Evolutionary conservation across 2,329 filamentous ascomycete species (phyloP).

Genomic region (Monosporascus cannonballus): DNA sequence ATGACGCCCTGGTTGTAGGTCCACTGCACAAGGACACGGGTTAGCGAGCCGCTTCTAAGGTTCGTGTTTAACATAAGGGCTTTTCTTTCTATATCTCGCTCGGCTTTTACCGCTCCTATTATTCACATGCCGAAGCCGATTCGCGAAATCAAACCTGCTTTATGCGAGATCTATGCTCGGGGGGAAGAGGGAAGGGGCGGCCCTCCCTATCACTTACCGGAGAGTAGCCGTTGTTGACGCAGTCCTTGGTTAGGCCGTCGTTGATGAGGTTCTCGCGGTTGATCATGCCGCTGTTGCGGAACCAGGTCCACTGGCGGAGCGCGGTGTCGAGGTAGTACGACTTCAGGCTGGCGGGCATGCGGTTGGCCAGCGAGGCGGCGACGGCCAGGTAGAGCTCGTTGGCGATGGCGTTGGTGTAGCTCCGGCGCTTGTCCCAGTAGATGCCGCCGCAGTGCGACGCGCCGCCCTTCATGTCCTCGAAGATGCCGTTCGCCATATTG

Average conservation of each 20-base stretch:
- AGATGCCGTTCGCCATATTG: slow-evolving; percentile 41
- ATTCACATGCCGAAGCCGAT: too few relatives aligned
- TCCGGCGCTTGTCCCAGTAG: slow-evolving; percentile 45
- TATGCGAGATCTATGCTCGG: too few relatives aligned
- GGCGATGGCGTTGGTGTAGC: slow-evolving; percentile 41
- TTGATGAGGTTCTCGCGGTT: slow-evolving; percentile 38
- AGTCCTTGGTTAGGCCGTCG: slow-evolving; percentile 37
- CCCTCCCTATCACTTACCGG: slow-evolving; percentile 15
- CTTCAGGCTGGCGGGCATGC: slow-evolving; percentile 24
- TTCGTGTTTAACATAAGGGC: too few relatives aligned
- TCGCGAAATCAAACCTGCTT: too few relatives aligned
- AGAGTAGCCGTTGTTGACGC: slow-evolving; percentile 44
- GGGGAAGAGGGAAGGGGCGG: too few relatives aligned
- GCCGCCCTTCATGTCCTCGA: slow-evolving; percentile 44
- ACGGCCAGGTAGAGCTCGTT: slow-evolving; percentile 47
- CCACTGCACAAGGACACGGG: slow-evolving; percentile 25
- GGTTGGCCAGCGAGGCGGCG: slow-evolving; percentile 42
- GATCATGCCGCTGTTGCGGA: slow-evolving; percentile 38
- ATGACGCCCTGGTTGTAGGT: slow-evolving; percentile 56
- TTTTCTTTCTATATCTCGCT: too few relatives aligned
- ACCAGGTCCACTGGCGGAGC: slow-evolving; percentile 39
- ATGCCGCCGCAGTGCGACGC: slow-evolving; percentile 44
- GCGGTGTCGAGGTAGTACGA: slow-evolving; percentile 36
- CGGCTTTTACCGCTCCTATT: too few relatives aligned
- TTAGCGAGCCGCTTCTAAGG: neutral